Evolutionary conservation across 148 eudicot genomes (phyloP).

Genomic region (Camellia sinensis): DNA sequence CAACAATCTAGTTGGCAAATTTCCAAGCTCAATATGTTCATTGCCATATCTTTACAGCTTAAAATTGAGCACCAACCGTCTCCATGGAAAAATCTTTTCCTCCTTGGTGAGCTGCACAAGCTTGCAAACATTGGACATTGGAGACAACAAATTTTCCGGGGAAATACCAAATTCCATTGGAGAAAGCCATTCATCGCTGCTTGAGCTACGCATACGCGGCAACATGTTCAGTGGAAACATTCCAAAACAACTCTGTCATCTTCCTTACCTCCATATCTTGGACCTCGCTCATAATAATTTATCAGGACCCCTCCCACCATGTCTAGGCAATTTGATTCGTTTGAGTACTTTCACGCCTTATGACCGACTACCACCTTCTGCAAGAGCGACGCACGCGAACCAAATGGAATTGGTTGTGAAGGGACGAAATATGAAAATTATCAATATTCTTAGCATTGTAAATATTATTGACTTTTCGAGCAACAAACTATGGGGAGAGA

Average conservation of each 20-base stretch:
- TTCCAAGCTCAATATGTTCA: too few species aligned
- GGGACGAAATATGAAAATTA: conserved; percentile 5
- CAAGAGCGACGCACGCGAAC: not conserved
- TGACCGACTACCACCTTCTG: not conserved
- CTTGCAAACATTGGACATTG: too few species aligned
- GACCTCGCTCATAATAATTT: conserved; percentile 9
- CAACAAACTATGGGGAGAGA: conserved; percentile 37
- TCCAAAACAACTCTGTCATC: conserved; percentile 29
- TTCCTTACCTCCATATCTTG: conserved; percentile 15
- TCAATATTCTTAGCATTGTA: conserved; percentile 3
- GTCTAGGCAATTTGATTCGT: conserved; percentile 26
- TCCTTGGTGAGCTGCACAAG: too few species aligned
- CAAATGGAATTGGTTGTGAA: not conserved
- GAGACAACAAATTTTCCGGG: too few species aligned
- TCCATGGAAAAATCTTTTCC: too few species aligned
- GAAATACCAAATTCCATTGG: too few species aligned
- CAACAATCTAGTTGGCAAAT: too few species aligned
- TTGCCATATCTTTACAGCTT: too few species aligned
- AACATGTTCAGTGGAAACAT: conserved; percentile 7
- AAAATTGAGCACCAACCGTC: too few species aligned
- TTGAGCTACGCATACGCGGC: too few species aligned
- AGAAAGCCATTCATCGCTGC: too few species aligned
- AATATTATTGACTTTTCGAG: conserved; percentile 41
- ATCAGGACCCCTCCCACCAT: conserved; percentile 34
- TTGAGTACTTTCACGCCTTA: not conserved